These are phyloP conservation scores for Hemileccinum impolitum DNA, from an alignment of 768 basidiomycete genomes.

Conservation along the genomic window DNA sequence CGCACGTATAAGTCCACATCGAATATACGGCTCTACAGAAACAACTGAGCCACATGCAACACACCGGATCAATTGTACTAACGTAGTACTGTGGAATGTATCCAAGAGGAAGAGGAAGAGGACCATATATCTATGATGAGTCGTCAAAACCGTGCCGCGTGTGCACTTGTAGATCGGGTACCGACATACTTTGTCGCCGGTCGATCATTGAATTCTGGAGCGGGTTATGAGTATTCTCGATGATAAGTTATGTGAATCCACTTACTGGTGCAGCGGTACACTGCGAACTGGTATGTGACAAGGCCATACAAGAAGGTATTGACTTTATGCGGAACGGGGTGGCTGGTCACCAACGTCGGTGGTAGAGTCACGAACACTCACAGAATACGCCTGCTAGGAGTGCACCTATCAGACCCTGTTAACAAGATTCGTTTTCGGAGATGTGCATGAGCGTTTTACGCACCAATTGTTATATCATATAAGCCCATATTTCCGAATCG, in stretches of 20 bases:
- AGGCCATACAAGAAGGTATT: slow-evolving; percentile 36
- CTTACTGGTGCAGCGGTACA: slow-evolving; percentile 30
- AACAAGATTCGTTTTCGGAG: background rate
- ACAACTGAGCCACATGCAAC: background rate
- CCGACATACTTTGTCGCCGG: slow-evolving; percentile 1
- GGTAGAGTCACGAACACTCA: background rate
- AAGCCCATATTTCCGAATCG: background rate
- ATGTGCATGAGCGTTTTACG: background rate
- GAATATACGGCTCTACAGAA: slow-evolving; percentile 10
- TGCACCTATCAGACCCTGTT: slow-evolving; percentile 3
- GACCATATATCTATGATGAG: slow-evolving; percentile 10
- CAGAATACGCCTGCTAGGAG: slow-evolving; percentile 14
- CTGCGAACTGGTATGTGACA: slow-evolving; percentile 40
- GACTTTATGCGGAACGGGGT: background rate
- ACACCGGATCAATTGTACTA: background rate
- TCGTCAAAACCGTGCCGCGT: background rate
- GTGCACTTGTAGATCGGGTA: background rate
- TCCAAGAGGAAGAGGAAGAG: slow-evolving; percentile 13
- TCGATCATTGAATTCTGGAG: slow-evolving; percentile 13
- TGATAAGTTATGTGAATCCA: background rate
- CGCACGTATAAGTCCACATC: slow-evolving; percentile 10
- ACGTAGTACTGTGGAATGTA: slow-evolving; percentile 14
- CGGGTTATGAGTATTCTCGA: background rate
- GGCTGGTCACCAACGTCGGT: no score
- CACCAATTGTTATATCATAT: background rate